phyloP scores from a whole-genome alignment of 2,329 filamentous ascomycete genomes.

The Dactylellina haptotyla region DNA sequence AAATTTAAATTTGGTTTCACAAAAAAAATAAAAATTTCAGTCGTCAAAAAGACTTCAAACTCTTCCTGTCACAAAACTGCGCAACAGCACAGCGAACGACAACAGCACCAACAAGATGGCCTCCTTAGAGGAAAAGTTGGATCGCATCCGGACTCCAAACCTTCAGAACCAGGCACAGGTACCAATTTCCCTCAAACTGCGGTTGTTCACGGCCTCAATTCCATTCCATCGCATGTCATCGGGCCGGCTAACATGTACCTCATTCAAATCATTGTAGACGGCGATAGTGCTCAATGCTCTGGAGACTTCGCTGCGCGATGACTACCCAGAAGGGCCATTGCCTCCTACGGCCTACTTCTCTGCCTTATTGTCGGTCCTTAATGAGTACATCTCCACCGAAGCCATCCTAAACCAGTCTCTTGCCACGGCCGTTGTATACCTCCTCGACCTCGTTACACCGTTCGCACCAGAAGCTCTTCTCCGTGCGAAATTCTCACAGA shows the following conservation, averaged over 20 bases:
- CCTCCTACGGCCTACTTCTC: conserved; percentile 94
- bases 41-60: conserved; percentile 15
- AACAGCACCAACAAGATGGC: conserved; percentile 60
- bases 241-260: conserved; percentile 1
- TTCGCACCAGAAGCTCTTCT: conserved; percentile 86
- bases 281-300: conserved; percentile 88
- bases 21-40: conserved; percentile 40
- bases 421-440: conserved; percentile 87
- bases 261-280: conserved; percentile 67
- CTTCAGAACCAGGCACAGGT: conserved; percentile 95
- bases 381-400: conserved; percentile 74
- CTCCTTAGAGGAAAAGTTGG: conserved; percentile 86
- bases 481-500: conserved; percentile 93
- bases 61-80: background rate
- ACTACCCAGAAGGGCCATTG: conserved; percentile 75
- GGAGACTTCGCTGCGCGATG: conserved; percentile 89
- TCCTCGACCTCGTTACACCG: conserved; percentile 90
- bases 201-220: conserved; percentile 42
- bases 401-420: conserved; percentile 82
- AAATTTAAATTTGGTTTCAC: conserved; percentile 29
- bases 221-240: background rate
- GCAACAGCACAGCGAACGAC: conserved; percentile 35
- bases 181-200: conserved; percentile 57
- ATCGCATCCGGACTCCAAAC: conserved; percentile 96
- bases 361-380: conserved; percentile 87